These are phyloP conservation scores for Ustilago crameri DNA, from an alignment of 1,284 basidiomycete species.

Conservation along the genomic window DNA sequence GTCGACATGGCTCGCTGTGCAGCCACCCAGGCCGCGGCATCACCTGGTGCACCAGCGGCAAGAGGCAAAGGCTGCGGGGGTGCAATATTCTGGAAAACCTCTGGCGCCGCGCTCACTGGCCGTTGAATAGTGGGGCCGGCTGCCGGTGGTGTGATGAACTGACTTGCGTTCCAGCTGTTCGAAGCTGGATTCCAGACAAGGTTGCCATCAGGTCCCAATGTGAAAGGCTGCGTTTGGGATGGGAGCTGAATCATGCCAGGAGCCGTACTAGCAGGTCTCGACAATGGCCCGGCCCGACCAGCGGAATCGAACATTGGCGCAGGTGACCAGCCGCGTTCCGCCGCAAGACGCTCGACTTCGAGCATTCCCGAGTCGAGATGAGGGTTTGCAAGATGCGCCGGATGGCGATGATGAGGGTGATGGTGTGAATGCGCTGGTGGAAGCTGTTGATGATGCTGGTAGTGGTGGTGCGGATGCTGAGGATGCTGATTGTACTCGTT, in stretches of 20 bases:
- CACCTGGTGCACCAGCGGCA: conserved; percentile 1
- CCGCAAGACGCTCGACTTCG: conserved; percentile 42
- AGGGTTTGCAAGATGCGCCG: neutral
- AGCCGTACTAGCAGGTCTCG: conserved; percentile 45
- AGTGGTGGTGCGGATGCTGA: conserved; percentile 15
- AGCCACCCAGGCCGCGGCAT: conserved; percentile 26
- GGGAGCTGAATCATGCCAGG: conserved; percentile 50
- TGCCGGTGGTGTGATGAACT: conserved; percentile 22
- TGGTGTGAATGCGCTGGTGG: conserved; percentile 12
- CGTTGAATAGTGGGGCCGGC: conserved; percentile 28
- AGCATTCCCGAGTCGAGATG: conserved; percentile 41
- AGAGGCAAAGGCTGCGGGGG: conserved; percentile 1
- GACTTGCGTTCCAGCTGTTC: conserved; percentile 43
- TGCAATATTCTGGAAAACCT: conserved; percentile 31
- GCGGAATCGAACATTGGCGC: conserved; percentile 31
- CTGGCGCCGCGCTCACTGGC: conserved; percentile 51
- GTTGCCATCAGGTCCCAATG: conserved; percentile 23
- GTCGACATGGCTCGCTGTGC: conserved; percentile 44
- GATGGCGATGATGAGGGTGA: neutral
- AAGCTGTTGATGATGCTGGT: conserved; percentile 3
- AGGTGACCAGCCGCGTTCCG: conserved; percentile 61
- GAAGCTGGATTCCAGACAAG: conserved; percentile 39
- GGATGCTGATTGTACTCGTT: conserved; percentile 9
- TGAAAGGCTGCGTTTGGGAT: conserved; percentile 32
- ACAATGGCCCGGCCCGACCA: conserved; percentile 9